Evolutionary conservation across 768 basidiomycete genomes (phyloP).

Genomic region (Auricularia sp.): DNA sequence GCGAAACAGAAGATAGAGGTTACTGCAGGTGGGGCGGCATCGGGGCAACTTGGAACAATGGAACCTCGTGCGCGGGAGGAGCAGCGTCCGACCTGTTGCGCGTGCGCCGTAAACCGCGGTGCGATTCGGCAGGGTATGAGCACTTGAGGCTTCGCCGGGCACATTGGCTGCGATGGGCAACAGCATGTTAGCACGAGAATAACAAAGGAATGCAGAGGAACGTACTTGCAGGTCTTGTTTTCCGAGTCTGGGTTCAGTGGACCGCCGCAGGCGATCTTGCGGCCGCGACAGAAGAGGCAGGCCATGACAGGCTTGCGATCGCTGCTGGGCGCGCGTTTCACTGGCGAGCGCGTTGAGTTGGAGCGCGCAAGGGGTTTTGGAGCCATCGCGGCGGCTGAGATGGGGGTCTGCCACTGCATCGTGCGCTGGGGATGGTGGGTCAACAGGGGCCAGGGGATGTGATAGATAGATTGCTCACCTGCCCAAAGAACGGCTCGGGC

Average conservation of each 20-base stretch:
- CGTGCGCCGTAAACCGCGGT: constrained; percentile 50
- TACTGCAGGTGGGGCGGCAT: neutral
- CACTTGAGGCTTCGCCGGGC: constrained; percentile 58
- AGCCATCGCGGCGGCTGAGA: neutral
- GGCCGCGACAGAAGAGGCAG: constrained; percentile 55
- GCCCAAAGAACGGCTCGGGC: neutral
- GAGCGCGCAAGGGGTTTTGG: neutral
- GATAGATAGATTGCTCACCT: neutral
- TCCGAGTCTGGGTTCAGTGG: constrained; percentile 23
- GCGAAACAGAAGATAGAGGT: no score
- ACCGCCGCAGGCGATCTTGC: constrained; percentile 57
- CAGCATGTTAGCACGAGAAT: constrained; percentile 4
- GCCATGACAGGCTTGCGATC: constrained; percentile 45
- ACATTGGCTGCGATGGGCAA: constrained; percentile 47
- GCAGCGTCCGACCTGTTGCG: constrained; percentile 1
- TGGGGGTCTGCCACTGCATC: neutral
- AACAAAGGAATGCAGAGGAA: constrained; percentile 13
- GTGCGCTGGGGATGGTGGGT: neutral
- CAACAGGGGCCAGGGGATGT: no score
- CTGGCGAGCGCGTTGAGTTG: neutral
- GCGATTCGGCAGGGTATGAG: constrained; percentile 61
- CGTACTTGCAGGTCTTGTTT: constrained; percentile 59
- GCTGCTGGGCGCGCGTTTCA: neutral
- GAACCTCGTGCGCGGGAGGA: neutral
- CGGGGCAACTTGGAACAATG: neutral